Conservation (phyloP, 257 asterid species). For the Nicotiana noctiflora region DNA sequence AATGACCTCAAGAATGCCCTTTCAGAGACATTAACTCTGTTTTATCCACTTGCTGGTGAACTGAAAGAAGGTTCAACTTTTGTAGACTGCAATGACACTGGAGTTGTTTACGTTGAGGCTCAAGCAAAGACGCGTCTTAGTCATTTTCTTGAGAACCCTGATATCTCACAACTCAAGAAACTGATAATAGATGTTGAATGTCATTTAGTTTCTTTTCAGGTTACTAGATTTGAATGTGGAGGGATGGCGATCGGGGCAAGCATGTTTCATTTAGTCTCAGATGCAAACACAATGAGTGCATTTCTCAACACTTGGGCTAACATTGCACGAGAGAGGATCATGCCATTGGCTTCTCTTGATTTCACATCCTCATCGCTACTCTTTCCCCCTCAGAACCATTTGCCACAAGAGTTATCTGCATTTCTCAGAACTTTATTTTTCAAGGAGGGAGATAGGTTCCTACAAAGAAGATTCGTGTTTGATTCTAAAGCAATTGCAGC, state of each 20-base stretch:
- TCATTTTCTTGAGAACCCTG: too few relatives aligned
- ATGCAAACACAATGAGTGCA: background rate
- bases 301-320: slow-evolving; percentile 2
- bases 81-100: too few relatives aligned
- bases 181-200: too few relatives aligned
- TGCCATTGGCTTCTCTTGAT: background rate
- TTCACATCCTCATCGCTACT: background rate
- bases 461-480: background rate
- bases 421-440: background rate
- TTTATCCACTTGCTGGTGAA: background rate
- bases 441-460: background rate
- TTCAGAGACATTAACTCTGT: background rate
- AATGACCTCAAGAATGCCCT: background rate
- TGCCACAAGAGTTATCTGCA: too few relatives aligned
- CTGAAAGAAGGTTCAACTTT: background rate
- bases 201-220: too few relatives aligned
- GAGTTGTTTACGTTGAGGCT: too few relatives aligned
- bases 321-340: background rate
- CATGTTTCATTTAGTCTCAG: background rate
- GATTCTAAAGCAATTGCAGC: background rate
- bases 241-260: background rate
- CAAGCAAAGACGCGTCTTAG: too few relatives aligned
- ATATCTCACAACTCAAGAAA: too few relatives aligned
- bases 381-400: background rate
- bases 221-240: slow-evolving; percentile 1